A percentile compares a stretch with the other conserved stretches of the same genome.
phyloP scores from a whole-genome alignment of 1,284 basidiomycete genomes.

The Chalciporus piperatoides region DNA sequence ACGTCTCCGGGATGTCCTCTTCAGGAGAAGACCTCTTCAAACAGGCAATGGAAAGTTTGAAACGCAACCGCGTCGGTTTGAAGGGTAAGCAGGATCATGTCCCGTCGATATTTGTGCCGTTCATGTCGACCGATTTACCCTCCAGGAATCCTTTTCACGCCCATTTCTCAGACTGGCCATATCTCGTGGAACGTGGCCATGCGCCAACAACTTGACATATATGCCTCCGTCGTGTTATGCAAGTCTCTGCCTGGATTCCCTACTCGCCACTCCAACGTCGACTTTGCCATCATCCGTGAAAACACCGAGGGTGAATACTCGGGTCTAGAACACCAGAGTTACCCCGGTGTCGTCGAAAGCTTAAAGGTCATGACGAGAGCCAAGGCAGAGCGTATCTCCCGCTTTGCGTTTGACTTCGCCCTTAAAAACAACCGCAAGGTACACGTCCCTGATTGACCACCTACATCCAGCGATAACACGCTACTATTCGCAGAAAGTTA shows the following conservation, averaged over 20 bases:
- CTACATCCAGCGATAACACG: constrained; percentile 10
- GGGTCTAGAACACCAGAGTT: constrained; percentile 97
- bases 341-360: constrained; percentile 97
- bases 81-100: constrained; percentile 63
- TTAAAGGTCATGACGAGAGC: constrained; percentile 96
- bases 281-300: constrained; percentile 99
- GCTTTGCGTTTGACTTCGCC: constrained; percentile 99
- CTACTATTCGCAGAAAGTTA: constrained; percentile 77
- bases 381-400: constrained; percentile 95
- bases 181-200: constrained; percentile 99
- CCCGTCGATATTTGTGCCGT: background rate
- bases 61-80: constrained; percentile 96
- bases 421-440: constrained; percentile 98
- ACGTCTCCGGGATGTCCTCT: constrained; percentile 95
- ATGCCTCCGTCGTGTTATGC: constrained; percentile 97
- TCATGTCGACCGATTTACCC: constrained; percentile 4
- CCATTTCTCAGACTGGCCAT: constrained; percentile 93
- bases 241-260: constrained; percentile 97
- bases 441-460: constrained; percentile 12
- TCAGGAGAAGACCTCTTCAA: constrained; percentile 94
- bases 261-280: constrained; percentile 94
- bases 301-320: constrained; percentile 99
- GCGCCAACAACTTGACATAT: constrained; percentile 99
- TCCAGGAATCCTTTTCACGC: constrained; percentile 96
- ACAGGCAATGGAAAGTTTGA: constrained; percentile 95